Base-by-base conservation (phyloP, 1,139 yeast genomes). In the Yamadazyma siamensis region DNA sequence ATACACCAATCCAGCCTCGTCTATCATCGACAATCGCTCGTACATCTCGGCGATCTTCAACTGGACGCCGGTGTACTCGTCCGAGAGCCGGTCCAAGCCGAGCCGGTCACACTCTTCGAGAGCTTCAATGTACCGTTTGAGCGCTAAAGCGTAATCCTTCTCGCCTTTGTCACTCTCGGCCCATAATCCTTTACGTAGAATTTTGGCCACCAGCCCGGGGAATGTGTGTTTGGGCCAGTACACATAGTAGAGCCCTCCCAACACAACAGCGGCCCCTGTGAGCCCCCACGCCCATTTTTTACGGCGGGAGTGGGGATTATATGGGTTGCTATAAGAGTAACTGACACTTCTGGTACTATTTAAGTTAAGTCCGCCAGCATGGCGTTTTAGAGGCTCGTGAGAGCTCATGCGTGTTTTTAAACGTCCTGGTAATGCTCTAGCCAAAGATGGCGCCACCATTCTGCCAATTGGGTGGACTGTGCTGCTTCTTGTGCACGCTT, bases 11-110 rank as follows among this genome's bases (percentile, higher is more conserved):
- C 75, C 65, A 0, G 94, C 94, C 35, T 81, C 86, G 13, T 73
- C 72, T 24, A 54, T 41, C 77, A 75, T 68, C 20, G 65, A 66
- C 40, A 84, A 57, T 29, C 80, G 61, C 49, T 84, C 94, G 52
- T 78, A 85, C 87, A 87, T 83, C 50, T 88, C 95, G 3, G 84
- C 95, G 25, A 86, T 65, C 49, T 88, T 86, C 50, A 89, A 64
- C 49, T 87, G 94, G 36, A 89, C 74, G 0, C 96, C 95, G 0
- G 96, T 88, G 49, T 59, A 59, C 33, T 59, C 65, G 38, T 59
- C 65, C 21, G 46, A 36, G 20, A 84, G 48, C 12, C 68, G 70
- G 39, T 75, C 75, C 59, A 86, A 52, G 0, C 56, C 59, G 27
- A 69, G 54, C 20, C 57, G 58, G 13, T 65, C 54, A 35, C 73